Base-by-base conservation (phyloP, 495 filamentous ascomycete genomes). In the Parachaetomium inaequale region DNA sequence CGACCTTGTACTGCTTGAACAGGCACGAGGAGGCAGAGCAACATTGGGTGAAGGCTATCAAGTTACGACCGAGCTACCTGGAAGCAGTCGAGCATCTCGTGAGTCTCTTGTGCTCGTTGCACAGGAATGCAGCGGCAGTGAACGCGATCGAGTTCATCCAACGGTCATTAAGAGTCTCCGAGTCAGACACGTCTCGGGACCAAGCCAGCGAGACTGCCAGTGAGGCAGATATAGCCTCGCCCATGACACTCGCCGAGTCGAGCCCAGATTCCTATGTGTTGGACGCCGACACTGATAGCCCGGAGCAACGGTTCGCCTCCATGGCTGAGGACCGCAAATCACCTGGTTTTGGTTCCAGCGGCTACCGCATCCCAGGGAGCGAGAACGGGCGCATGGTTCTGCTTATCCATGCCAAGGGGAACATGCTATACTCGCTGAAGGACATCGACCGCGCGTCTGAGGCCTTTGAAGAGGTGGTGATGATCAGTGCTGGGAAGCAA, bases 31-130 rank as follows among this genome's bases (percentile, higher is more conserved):
- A 99, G 62, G 94, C 94, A 17, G 87, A 95, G 71, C 80, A 87
- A 56, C 82, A 95, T 71, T 99, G 94, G 95, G 74, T 88, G 53
- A 85, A 84, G 55, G 91, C 91, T 17, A 86, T 99, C 34, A 90
- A 85, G 66, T 77, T 89, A 46, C 86, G 91, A 4, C 94, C 94
- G 2, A 91, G 87, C 72, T 96, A 94, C 75, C 90, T 99, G 63
- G 94, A 99, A 78, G 95, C 94, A 15, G 92, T 95, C 17, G 94
- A 99, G 72, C 94, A 98, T 79, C 82, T 99, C 3, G 88, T 98
- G 31, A 91, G 92, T 7, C 78, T 99, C 32, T 73, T 97, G 25
- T 96, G 91, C 72, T 87, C 85, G 58, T 89, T 85, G 51, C 87
- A 94, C 56, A 84, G 93, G 61, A 89, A 86, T 31, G 87, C 83